phyloP scores from a whole-genome alignment of 805 yeast genomes.

The Saccharomycopsis sp. region DNA sequence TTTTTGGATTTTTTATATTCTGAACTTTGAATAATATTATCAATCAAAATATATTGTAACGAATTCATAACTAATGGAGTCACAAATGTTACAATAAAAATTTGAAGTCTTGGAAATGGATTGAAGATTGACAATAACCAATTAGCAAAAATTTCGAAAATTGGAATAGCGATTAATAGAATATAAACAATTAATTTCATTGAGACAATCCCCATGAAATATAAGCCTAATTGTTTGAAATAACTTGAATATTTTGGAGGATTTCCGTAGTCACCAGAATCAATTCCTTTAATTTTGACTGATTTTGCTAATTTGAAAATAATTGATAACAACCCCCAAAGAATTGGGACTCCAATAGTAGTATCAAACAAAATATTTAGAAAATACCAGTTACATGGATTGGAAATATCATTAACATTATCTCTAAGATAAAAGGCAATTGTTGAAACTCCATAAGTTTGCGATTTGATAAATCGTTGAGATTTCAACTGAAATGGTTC shows the following conservation, averaged over 20 bases:
- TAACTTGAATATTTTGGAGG: conserved; percentile 38
- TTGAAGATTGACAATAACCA: conserved; percentile 78
- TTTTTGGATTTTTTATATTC: conserved; percentile 13
- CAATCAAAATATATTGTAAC: conserved; percentile 63
- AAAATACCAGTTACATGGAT: conserved; percentile 94
- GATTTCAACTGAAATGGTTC: conserved; percentile 9
- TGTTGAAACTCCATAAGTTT: conserved; percentile 10
- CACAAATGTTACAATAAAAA: conserved; percentile 76
- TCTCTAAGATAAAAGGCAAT: conserved; percentile 12
- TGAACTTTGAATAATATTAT: conserved; percentile 44
- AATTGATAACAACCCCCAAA: conserved; percentile 46
- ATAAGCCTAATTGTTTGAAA: conserved; percentile 38
- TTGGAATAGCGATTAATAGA: conserved; percentile 50
- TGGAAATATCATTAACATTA: conserved; percentile 32
- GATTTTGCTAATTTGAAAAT: conserved; percentile 38
- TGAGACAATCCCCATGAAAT: conserved; percentile 36
- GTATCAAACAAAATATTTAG: conserved; percentile 83
- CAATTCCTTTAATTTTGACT: conserved; percentile 35
- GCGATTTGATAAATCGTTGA: background rate
- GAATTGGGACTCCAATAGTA: conserved; percentile 82
- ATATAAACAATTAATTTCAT: conserved; percentile 57
- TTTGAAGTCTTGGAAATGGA: conserved; percentile 70
- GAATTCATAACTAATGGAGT: conserved; percentile 68
- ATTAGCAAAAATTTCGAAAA: conserved; percentile 60
- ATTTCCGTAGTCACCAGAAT: conserved; percentile 36